Evolutionary conservation across 139 green algal species (phyloP).

Genomic region (Chlorella sp.): DNA sequence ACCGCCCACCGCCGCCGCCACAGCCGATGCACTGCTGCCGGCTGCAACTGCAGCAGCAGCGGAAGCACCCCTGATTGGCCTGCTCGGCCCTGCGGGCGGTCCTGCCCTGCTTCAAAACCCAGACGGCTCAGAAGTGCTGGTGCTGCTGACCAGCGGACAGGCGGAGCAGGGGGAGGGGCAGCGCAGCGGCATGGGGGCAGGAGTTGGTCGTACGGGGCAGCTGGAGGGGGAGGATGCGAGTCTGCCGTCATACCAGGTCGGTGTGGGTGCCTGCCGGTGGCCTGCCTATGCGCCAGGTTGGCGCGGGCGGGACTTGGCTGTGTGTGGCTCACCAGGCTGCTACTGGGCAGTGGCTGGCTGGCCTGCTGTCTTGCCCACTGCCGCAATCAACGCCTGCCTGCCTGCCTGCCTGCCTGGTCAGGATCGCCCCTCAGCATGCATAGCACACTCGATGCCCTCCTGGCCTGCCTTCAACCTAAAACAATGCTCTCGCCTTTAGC

Average conservation of each 20-base stretch:
- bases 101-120: constrained; percentile 4
- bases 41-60: too few species aligned
- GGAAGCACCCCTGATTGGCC: too few species aligned
- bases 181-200: background rate
- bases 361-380: background rate
- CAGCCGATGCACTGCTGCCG: too few species aligned
- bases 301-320: background rate
- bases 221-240: background rate
- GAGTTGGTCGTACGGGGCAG: too few species aligned
- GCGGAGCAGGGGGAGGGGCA: background rate
- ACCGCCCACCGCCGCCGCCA: background rate
- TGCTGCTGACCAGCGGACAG: constrained; percentile 12
- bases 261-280: too few species aligned
- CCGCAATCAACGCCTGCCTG: too few species aligned
- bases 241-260: background rate
- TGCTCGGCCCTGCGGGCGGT: background rate
- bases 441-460: background rate
- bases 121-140: background rate
- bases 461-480: too few species aligned
- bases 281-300: too few species aligned
- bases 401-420: background rate
- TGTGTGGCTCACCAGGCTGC: background rate
- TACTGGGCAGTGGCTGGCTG: background rate
- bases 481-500: background rate
- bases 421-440: background rate